These are phyloP conservation scores for Lactarius sp. DNA, from an alignment of 768 basidiomycete genomes.

Conservation along the genomic window DNA sequence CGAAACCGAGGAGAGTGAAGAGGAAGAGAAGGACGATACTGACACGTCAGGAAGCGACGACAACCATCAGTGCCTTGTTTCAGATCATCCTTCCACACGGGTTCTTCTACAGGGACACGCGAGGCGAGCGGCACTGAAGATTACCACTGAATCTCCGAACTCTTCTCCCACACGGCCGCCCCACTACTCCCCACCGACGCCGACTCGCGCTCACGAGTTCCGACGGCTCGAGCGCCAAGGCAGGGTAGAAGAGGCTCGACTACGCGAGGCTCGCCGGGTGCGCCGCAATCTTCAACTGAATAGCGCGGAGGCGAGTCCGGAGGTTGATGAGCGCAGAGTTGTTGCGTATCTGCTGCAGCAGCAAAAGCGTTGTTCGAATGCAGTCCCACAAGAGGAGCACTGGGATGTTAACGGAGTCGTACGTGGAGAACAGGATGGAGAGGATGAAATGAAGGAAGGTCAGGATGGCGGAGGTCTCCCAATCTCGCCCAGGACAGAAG, in stretches of 20 bases:
- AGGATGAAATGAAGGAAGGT: not conserved
- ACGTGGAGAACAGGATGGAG: not conserved
- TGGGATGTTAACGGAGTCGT: not conserved
- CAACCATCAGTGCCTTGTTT: not conserved
- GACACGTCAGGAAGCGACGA: conserved; percentile 12
- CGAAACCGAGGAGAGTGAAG: conserved; percentile 19
- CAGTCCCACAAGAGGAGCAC: not conserved
- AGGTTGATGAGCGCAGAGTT: conserved; percentile 1
- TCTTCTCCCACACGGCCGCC: not conserved
- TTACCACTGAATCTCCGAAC: conserved; percentile 13
- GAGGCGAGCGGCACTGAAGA: conserved; percentile 5
- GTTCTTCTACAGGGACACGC: not conserved
- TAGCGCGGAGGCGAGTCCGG: conserved; percentile 4
- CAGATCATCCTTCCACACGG: not conserved
- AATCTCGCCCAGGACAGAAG: not conserved
- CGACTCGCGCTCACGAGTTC: conserved; percentile 27
- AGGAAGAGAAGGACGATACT: conserved; percentile 10
- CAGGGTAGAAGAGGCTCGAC: conserved; percentile 20
- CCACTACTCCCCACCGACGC: conserved; percentile 28
- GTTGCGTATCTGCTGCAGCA: conserved; percentile 2
- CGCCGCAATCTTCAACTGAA: not conserved
- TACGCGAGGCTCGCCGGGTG: conserved; percentile 13
- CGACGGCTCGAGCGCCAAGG: conserved; percentile 14
- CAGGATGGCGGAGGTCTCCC: not conserved
- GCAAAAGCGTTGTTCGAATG: not conserved